A percentile compares a stretch with the other conserved stretches of the same genome.
phyloP scores from a whole-genome alignment of 192 early-diverging fungal species.

The Lobosporangium transversale region DNA sequence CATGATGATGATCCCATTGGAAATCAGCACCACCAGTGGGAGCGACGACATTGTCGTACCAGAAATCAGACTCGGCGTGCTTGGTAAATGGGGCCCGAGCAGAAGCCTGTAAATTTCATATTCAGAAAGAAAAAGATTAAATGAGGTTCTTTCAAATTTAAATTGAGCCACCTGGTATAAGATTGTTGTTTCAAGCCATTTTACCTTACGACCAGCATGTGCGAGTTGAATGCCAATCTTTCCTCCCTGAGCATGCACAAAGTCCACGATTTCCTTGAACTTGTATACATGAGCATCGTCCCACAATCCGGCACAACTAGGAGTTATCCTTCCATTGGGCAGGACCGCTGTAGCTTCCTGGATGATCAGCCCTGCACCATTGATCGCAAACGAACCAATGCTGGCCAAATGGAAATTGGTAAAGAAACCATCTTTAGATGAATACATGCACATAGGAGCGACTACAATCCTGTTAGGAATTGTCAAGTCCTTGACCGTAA shows the following conservation, averaged over 20 bases:
- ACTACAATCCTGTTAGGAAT: conserved; percentile 82
- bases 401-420: conserved; percentile 75
- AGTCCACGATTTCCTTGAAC: conserved; percentile 67
- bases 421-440: conserved; percentile 69
- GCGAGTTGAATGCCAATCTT: conserved; percentile 80
- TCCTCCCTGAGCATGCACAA: conserved; percentile 69
- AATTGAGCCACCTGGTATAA: not conserved
- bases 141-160: not conserved
- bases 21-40: conserved; percentile 62
- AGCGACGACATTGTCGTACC: conserved; percentile 76
- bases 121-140: not conserved
- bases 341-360: conserved; percentile 81
- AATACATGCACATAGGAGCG: conserved; percentile 89
- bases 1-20: conserved; percentile 54
- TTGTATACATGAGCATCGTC: conserved; percentile 78
- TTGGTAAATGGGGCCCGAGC: conserved; percentile 13
- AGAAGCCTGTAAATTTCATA: conserved; percentile 21
- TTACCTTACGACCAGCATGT: conserved; percentile 84
- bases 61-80: conserved; percentile 62
- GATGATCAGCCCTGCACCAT: conserved; percentile 83
- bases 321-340: conserved; percentile 82
- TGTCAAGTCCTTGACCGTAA: conserved; percentile 70
- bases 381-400: conserved; percentile 74
- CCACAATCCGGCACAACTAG: conserved; percentile 84
- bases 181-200: too few species aligned